Base-by-base conservation (phyloP, 2,329 filamentous ascomycete genomes). In the Diplodia seriata region DNA sequence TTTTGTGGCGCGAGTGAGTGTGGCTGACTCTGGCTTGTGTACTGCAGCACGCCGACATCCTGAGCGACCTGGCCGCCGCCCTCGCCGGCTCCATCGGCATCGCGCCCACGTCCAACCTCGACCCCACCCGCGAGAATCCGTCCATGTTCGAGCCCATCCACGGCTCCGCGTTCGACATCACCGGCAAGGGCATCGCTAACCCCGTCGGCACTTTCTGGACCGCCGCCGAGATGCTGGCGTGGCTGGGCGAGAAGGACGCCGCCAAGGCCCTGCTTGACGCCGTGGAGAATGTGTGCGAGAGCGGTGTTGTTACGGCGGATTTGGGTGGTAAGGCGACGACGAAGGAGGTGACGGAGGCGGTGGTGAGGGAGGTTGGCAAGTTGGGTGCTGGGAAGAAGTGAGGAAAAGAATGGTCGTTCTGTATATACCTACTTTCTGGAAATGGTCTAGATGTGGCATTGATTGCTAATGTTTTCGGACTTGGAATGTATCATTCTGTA, bases 11-110 rank as follows among this genome's bases (percentile, higher is more conserved):
- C n/a, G n/a, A n/a, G n/a, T n/a, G n/a, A n/a, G n/a, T n/a, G n/a
- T n/a, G n/a, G n/a, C n/a, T n/a, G n/a, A n/a, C n/a, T n/a, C n/a
- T n/a, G n/a, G n/a, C n/a, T n/a, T n/a, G n/a, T n/a, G n/a, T n/a
- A n/a, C n/a, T n/a, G n/a, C n/a, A n/a, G n/a, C n/a, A n/a, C n/a
- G 89, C 88, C 3, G 89, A 91, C 71, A 91, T 91, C 61, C 83
- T 92, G 4, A 90, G 89, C 0, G 90, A 92, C 73, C 81, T 92
- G 23, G 90, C 89, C 6, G 89, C 90, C 15, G 88, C 89, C 0
- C 80, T 91, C 7, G 89, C 89, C 2, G 90, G 90, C 0, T 89
- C 86, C 2, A 91, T 92, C 69, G 89, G 90, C 9, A 91, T 92
- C 68, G 90, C 90, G 3, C 89, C 90, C 3, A 91, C 89, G 0